Conservation (phyloP, 1,284 basidiomycete species). For the Trichosporon ovoides region DNA sequence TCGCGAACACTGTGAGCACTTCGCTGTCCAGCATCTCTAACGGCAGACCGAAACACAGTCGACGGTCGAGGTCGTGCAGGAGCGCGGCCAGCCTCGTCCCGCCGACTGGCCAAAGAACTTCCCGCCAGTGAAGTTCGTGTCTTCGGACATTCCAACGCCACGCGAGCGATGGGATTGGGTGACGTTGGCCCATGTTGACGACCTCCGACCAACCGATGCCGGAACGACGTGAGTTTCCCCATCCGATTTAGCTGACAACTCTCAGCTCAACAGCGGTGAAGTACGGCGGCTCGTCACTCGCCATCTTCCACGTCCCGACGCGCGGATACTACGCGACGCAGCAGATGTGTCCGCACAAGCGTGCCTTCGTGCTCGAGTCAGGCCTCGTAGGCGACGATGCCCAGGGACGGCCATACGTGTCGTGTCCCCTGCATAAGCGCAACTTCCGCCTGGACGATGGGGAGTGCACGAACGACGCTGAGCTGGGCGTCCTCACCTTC, state of each 20-base stretch:
- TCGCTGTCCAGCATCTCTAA: conserved; percentile 32
- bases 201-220: conserved; percentile 54
- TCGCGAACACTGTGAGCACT: conserved; percentile 55
- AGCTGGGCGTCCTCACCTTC: conserved; percentile 64
- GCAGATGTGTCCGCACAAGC: conserved; percentile 60
- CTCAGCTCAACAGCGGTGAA: conserved; percentile 58
- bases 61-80: conserved; percentile 57
- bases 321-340: conserved; percentile 64
- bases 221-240: conserved; percentile 45
- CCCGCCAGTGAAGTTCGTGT: conserved; percentile 23
- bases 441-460: conserved; percentile 62
- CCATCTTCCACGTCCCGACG: conserved; percentile 59
- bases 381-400: conserved; percentile 61
- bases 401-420: conserved; percentile 50
- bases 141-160: conserved; percentile 37
- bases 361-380: conserved; percentile 67
- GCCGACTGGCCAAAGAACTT: conserved; percentile 64
- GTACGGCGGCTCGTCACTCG: conserved; percentile 67
- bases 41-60: conserved; percentile 51
- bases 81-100: conserved; percentile 63
- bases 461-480: conserved; percentile 59
- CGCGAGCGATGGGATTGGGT: conserved; percentile 61
- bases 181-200: conserved; percentile 54
- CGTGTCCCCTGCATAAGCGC: conserved; percentile 59
- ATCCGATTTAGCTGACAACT: too few relatives aligned